Percentiles rank a stretch among this genome's conserved stretches.
phyloP scores from a whole-genome alignment of 495 filamentous ascomycete genomes.

The Aspergillus nidulans region DNA sequence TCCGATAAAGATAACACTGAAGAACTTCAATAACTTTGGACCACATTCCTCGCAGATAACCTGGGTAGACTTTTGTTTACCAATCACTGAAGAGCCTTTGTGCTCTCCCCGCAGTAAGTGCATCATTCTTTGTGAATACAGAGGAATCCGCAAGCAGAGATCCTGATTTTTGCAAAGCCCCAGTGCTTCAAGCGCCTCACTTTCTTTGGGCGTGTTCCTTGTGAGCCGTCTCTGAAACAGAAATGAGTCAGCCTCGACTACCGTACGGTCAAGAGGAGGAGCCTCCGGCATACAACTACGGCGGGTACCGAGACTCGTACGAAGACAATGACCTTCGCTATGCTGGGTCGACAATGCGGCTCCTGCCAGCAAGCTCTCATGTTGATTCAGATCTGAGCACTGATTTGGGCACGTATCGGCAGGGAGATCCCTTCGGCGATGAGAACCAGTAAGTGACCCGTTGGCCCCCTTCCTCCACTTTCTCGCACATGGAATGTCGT shows the following conservation, averaged over 20 bases:
- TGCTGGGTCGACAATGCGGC: conserved; percentile 54
- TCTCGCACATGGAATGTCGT: conserved; percentile 14
- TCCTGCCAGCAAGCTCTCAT: conserved; percentile 53
- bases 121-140: conserved; percentile 7
- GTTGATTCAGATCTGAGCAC: conserved; percentile 23
- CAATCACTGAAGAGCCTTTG: neutral
- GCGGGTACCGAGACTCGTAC: conserved; percentile 30
- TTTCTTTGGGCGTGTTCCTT: conserved; percentile 27
- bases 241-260: conserved; percentile 25
- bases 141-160: neutral
- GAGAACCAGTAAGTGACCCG: conserved; percentile 16
- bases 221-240: conserved; percentile 15
- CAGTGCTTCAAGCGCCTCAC: neutral
- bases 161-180: neutral
- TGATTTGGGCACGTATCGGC: conserved; percentile 18
- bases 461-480: neutral
- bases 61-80: conserved; percentile 7
- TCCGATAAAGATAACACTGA: neutral
- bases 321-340: neutral
- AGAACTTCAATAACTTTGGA: neutral
- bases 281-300: conserved; percentile 36
- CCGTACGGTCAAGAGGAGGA: conserved; percentile 36
- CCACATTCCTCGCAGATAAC: conserved; percentile 6
- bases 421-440: conserved; percentile 18
- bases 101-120: conserved; percentile 10